These are phyloP conservation scores for Pyrus pyrifolia DNA, from an alignment of 306 rosid genomes.

Conservation along the genomic window DNA sequence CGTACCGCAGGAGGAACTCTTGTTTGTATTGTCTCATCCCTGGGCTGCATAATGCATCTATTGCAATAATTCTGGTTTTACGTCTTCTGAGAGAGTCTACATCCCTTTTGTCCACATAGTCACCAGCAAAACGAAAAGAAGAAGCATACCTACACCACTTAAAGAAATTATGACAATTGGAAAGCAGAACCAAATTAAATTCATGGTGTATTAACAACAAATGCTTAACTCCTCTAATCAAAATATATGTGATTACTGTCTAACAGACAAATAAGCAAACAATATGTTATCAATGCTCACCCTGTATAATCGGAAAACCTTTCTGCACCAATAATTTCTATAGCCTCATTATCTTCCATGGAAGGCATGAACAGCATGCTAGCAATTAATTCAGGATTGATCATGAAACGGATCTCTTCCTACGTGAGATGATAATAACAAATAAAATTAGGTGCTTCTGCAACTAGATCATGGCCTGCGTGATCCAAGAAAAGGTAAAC, in stretches of 20 bases:
- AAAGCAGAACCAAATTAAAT: neutral
- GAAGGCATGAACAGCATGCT: constrained; percentile 91
- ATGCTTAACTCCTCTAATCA: neutral
- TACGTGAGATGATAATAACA: constrained; percentile 23
- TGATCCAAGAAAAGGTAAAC: constrained; percentile 8
- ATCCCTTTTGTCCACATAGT: constrained; percentile 53
- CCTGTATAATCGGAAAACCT: constrained; percentile 85
- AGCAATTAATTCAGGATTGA: constrained; percentile 79
- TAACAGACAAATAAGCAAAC: neutral
- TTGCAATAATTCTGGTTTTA: constrained; percentile 72
- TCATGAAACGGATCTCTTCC: constrained; percentile 98
- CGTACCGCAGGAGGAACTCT: constrained; percentile 68
- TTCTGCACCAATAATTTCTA: constrained; percentile 80
- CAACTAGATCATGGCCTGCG: constrained; percentile 14
- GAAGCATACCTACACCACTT: constrained; percentile 66
- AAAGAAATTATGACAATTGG: neutral
- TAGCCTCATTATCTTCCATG: constrained; percentile 85
- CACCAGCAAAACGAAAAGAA: constrained; percentile 74
- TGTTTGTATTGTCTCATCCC: constrained; percentile 62
- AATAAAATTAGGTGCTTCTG: constrained; percentile 16
- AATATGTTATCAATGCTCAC: constrained; percentile 37
- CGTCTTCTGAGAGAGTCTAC: constrained; percentile 58
- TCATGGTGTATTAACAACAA: neutral
- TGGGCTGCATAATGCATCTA: constrained; percentile 80
- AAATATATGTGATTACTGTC: neutral